phyloP scores from a whole-genome alignment of 495 filamentous ascomycete species.

The Coniosporium apollinis region DNA sequence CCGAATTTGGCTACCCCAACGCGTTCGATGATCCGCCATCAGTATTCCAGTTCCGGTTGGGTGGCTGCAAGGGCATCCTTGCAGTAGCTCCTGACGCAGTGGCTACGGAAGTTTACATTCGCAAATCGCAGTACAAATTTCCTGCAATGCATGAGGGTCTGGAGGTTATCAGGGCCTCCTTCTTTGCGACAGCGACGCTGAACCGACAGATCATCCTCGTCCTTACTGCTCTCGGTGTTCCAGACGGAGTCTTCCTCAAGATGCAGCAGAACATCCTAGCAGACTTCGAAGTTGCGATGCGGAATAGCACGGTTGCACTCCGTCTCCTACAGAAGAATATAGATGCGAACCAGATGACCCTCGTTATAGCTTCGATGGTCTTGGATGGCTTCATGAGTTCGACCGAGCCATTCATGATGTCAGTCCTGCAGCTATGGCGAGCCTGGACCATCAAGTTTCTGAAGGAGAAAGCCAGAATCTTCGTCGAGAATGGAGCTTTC shows the following conservation, averaged over 20 bases:
- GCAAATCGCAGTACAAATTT: constrained; percentile 81
- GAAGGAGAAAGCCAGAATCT: constrained; percentile 83
- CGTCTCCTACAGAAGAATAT: constrained; percentile 51
- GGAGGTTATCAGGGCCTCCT: constrained; percentile 71
- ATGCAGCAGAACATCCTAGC: constrained; percentile 49
- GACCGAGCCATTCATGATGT: constrained; percentile 68
- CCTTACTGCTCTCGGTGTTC: constrained; percentile 59
- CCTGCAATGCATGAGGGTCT: constrained; percentile 47
- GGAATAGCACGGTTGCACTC: constrained; percentile 41
- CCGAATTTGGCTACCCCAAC: constrained; percentile 41
- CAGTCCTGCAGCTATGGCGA: constrained; percentile 30
- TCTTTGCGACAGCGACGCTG: constrained; percentile 54
- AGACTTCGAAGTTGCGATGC: constrained; percentile 50
- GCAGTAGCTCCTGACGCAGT: constrained; percentile 45
- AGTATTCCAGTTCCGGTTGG: constrained; percentile 79
- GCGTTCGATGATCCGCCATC: constrained; percentile 41
- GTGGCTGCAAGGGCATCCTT: constrained; percentile 82
- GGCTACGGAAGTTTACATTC: constrained; percentile 39
- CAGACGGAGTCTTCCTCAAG: constrained; percentile 44
- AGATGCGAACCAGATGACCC: constrained; percentile 73
- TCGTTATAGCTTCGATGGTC: constrained; percentile 58
- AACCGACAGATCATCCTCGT: constrained; percentile 84
- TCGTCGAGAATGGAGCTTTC: constrained; percentile 68
- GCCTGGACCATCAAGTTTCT: constrained; percentile 32
- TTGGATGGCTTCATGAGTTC: constrained; percentile 57